Conservation (phyloP, 2,329 filamentous ascomycete genomes). For the Nigrograna mackinnonii region DNA sequence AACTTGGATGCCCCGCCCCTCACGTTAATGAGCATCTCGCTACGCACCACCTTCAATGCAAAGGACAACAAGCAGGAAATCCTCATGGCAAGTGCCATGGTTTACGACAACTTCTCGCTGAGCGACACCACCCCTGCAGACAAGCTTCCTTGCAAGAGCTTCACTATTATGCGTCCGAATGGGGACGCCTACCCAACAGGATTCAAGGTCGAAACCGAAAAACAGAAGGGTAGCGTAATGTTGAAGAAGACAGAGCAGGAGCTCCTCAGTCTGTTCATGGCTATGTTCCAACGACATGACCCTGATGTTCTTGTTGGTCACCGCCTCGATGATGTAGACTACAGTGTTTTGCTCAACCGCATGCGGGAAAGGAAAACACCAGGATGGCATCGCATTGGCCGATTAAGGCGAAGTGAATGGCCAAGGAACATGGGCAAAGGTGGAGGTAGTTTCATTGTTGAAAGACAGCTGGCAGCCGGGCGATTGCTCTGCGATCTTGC, state of each 20-base stretch:
- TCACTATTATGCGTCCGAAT: slow-evolving; percentile 86
- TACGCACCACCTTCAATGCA: slow-evolving; percentile 85
- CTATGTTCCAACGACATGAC: slow-evolving; percentile 83
- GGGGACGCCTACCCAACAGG: slow-evolving; percentile 78
- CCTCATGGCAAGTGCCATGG: slow-evolving; percentile 83
- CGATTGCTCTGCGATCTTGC: slow-evolving; percentile 90
- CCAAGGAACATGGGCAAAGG: slow-evolving; percentile 83
- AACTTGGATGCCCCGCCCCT: slow-evolving; percentile 82
- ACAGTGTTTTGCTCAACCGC: slow-evolving; percentile 84
- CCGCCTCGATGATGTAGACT: slow-evolving; percentile 95
- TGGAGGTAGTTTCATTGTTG: slow-evolving; percentile 88
- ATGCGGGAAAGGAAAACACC: slow-evolving; percentile 89
- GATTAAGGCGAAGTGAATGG: slow-evolving; percentile 83
- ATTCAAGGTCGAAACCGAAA: slow-evolving; percentile 77
- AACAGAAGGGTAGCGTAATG: slow-evolving; percentile 76
- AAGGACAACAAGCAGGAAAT: slow-evolving; percentile 98
- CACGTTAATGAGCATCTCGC: slow-evolving; percentile 92
- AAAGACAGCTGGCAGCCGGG: slow-evolving; percentile 86
- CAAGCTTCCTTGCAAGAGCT: slow-evolving; percentile 84
- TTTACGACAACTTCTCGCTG: slow-evolving; percentile 89
- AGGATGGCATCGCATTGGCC: slow-evolving; percentile 91
- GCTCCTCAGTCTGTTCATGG: slow-evolving; percentile 85
- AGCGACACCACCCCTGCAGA: slow-evolving; percentile 87
- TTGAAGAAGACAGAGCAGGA: slow-evolving; percentile 83
- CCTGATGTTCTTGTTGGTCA: slow-evolving; percentile 94